Base-by-base conservation (phyloP, 768 basidiomycete species). In the Lyophyllum semitale region DNA sequence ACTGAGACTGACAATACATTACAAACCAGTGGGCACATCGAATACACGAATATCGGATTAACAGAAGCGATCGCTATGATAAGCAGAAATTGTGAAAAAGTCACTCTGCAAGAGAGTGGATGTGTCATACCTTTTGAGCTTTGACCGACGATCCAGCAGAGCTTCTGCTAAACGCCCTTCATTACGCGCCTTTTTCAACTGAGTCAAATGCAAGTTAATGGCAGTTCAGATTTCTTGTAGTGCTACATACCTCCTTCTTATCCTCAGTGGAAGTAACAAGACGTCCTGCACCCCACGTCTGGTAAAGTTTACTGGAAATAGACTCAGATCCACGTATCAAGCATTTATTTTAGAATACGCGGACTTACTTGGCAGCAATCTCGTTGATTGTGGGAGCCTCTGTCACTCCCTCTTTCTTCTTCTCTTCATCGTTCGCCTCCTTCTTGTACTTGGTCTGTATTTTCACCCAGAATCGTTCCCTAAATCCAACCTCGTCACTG, bases 391-490 rank as follows among this genome's bases (percentile, higher is more conserved):
- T 73, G 29, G 71, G 75, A 37, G 74, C 76, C 51, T 76, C 77
- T 53, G 78, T 69, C 44, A 78, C 73, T 8, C 80, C 84, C 42
- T 87, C 84, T 60, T 84, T 84, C 67, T 83, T 87, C 71, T 85
- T 84, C 66, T 90, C 87, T 68, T 91, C 89, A 64, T 88, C 87
- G 32, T 84, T 74, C 12, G 88, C 91, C 68, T 95, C 93, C 65
- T 83, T 83, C 75, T 93, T 87, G 72, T 91, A 95, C 66, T 92
- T 92, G 73, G 78, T 84, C 73, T 97, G 94, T 17, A 96, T 84
- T 73, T 92, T 92, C 54, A 95, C 83, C 84, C 86, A 90, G 68
- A 94, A 97, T 12, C 91, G 80, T 66, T 96, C 93, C 44, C 79
- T 75, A 65, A 94, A 94, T 4, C 91, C 93, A 25, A 93, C 88